Conservation (phyloP, 2,329 filamentous ascomycete species). For the Penicillium rolfsii region DNA sequence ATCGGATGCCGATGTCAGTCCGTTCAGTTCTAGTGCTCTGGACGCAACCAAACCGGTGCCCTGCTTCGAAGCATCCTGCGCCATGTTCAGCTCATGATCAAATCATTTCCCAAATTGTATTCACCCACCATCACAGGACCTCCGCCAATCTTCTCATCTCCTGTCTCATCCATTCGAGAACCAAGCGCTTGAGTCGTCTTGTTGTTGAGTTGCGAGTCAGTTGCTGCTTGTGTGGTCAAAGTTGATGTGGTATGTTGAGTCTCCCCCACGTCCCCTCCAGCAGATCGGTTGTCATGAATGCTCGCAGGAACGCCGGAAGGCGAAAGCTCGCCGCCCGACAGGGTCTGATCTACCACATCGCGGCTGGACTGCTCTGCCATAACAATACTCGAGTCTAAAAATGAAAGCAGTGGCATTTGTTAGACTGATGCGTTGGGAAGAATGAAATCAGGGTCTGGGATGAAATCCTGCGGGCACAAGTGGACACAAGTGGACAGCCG, state of each 20-base stretch:
- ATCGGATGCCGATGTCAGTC: slow-evolving; percentile 41
- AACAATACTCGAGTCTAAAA: slow-evolving; percentile 62
- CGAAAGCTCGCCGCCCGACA: slow-evolving; percentile 66
- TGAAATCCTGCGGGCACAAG: slow-evolving; percentile 9
- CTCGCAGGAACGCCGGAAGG: slow-evolving; percentile 68
- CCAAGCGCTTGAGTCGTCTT: slow-evolving; percentile 26
- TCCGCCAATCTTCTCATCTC: slow-evolving; percentile 32
- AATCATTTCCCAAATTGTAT: slow-evolving; percentile 8
- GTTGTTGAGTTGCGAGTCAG: slow-evolving; percentile 30
- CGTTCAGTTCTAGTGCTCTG: slow-evolving; percentile 46
- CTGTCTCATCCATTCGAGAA: slow-evolving; percentile 25
- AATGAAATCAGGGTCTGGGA: slow-evolving; percentile 23
- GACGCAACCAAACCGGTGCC: slow-evolving; percentile 39
- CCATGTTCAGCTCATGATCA: slow-evolving; percentile 26
- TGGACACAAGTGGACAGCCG: slow-evolving; percentile 19
- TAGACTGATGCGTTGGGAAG: slow-evolving; percentile 30
- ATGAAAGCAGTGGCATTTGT: slow-evolving; percentile 38
- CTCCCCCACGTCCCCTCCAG: slow-evolving; percentile 54
- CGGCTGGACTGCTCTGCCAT: slow-evolving; percentile 72
- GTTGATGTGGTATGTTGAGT: slow-evolving; percentile 45
- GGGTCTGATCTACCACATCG: slow-evolving; percentile 72
- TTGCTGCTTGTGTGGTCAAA: slow-evolving; percentile 34
- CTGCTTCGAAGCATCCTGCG: slow-evolving; percentile 37
- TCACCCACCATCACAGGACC: slow-evolving; percentile 38
- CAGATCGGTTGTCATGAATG: slow-evolving; percentile 58